These are phyloP conservation scores for Nelumbo lutea DNA, from an alignment of 164 flowering plant species.

Conservation along the genomic window DNA sequence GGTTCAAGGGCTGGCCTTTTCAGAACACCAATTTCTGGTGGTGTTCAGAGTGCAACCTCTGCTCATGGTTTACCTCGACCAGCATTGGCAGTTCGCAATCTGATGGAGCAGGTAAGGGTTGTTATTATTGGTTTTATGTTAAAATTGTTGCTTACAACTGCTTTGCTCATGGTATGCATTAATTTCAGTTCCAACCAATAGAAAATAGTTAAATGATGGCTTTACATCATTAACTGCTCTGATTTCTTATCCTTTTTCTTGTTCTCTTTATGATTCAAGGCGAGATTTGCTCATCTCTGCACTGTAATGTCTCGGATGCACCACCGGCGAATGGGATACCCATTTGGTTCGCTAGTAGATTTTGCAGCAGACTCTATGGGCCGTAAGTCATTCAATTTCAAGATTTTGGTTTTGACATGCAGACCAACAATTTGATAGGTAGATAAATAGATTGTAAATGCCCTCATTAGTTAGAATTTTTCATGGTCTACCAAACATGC, in stretches of 20 bases:
- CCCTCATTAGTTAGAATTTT: background rate
- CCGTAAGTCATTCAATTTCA: slow-evolving; percentile 55
- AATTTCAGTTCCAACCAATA: background rate
- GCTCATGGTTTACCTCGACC: slow-evolving; percentile 97
- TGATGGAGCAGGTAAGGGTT: slow-evolving; percentile 88
- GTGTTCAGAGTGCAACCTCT: slow-evolving; percentile 99
- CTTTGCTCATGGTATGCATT: background rate
- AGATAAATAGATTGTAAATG: no score
- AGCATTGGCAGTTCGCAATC: slow-evolving; percentile 94
- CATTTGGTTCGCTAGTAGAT: slow-evolving; percentile 97
- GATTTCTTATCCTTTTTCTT: background rate
- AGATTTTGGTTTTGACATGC: background rate
- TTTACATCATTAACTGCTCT: background rate
- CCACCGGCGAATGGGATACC: slow-evolving; percentile 93
- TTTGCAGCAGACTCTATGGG: slow-evolving; percentile 94
- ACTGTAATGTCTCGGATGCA: slow-evolving; percentile 99
- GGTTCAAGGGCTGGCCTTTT: slow-evolving; percentile 91
- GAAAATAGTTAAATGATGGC: background rate
- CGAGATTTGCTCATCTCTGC: slow-evolving; percentile 97
- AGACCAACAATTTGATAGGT: background rate
- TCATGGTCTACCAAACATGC: background rate
- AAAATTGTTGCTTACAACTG: background rate
- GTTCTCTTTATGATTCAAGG: slow-evolving; percentile 41
- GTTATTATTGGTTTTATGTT: background rate
- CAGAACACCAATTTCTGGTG: slow-evolving; percentile 98